Evolutionary conservation across 2,329 filamentous ascomycete genomes (phyloP).

Genomic region (Macrophomina tecta): DNA sequence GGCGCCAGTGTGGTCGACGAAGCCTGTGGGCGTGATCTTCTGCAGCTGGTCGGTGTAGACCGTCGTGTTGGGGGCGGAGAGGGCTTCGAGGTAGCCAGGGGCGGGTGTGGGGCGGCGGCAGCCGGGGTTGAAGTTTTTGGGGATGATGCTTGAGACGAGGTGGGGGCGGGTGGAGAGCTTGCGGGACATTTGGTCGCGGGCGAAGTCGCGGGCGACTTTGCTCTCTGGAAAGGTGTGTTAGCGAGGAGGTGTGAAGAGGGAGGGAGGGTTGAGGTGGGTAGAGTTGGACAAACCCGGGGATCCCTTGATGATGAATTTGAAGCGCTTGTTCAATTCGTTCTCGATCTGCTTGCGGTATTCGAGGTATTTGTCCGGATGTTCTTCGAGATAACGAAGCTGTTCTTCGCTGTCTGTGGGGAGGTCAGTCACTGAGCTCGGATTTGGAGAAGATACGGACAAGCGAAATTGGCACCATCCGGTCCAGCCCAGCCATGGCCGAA

Average conservation of each 20-base stretch:
- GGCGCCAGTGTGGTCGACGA: conserved; percentile 50
- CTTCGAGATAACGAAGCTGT: conserved; percentile 49
- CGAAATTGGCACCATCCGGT: conserved; percentile 54
- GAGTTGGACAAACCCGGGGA: conserved; percentile 32
- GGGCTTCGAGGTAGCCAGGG: conserved; percentile 58
- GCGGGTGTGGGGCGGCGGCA: conserved; percentile 56
- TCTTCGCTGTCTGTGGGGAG: conserved; percentile 44
- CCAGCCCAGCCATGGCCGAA: conserved; percentile 50
- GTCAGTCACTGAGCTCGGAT: background rate
- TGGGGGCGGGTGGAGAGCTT: conserved; percentile 49
- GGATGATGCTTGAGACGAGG: conserved; percentile 48
- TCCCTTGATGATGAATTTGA: conserved; percentile 61
- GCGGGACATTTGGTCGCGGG: conserved; percentile 59
- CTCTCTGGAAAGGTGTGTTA: conserved; percentile 40
- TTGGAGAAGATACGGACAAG: conserved; percentile 39
- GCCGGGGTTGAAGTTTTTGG: conserved; percentile 47
- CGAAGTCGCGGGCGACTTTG: conserved; percentile 41
- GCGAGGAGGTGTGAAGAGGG: conserved; percentile 53
- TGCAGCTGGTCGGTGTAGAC: conserved; percentile 56
- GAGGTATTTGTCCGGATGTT: conserved; percentile 49
- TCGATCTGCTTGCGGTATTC: conserved; percentile 55
- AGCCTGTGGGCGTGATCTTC: conserved; percentile 53
- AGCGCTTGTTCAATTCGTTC: conserved; percentile 38
- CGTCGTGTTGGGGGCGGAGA: conserved; percentile 57
- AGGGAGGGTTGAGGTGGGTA: background rate